Base-by-base conservation (phyloP, 495 filamentous ascomycete species). In the Xylaria telfairii region DNA sequence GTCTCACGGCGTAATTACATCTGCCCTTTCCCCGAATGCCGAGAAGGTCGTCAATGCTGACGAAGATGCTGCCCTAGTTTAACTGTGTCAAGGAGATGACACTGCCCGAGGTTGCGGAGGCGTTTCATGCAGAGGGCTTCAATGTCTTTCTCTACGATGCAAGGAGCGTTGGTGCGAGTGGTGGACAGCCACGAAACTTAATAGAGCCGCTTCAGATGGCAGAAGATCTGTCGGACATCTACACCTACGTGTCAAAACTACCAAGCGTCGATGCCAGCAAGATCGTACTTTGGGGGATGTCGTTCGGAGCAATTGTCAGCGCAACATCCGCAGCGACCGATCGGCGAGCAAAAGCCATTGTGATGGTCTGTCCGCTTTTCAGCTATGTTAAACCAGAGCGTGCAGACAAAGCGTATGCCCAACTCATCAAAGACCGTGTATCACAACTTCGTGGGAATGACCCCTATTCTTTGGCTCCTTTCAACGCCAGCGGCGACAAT, bases 221-320 rank as follows among this genome's bases (percentile, higher is more conserved):
- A 21, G 34, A 61, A 17, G 59, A 61, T 10, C 1, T 61, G 1
- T 61, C 59, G 0, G 59, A 24, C 21, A 63, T 32, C 5, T 42
- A 37, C 10, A 46, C 47, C 2, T 7, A 51, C 9, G 47, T 51
- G 3, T 9, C 19, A 4, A 9, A 1, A 6, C 19, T 51, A 4
- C 47, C 47, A 0, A 67, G 51, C 15, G 80, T 85, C 3, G 79
- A 84, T 53, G 6, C 70, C 1, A 0, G n/a, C 0, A 79, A 84
- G 6, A 75, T 86, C 2, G 84, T 88, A 76, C 89, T 83, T 19
- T 51, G 47, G 77, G 82, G 83, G 1, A 76, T 88, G 44, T 85
- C 88, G 4, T 75, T 83, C 61, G 80, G 76, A 6, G 82, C 34
- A 19, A 46, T 30, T 3, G 69, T 77, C 12, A 49, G 37, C 46